Evolutionary conservation across 2,329 filamentous ascomycete species (phyloP), one percentile per base, ranked within the genome.

Genomic region (Lecanicillium sp.): DNA sequence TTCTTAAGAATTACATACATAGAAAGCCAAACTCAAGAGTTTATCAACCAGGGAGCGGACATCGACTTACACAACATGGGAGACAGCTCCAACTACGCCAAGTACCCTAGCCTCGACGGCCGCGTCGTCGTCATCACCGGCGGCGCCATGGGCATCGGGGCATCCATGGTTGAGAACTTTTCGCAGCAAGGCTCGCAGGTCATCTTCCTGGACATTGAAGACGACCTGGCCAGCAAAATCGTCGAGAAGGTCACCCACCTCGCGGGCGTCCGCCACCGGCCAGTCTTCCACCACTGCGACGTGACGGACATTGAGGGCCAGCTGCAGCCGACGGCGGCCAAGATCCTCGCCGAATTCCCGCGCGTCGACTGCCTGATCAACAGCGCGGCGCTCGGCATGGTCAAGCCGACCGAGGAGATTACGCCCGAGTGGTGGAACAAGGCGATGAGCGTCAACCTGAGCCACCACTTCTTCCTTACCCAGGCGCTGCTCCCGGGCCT

Each of bases 331-430:
- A 59, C 55, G 25, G 56, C 58, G 5, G 54, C 56, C 12, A 41
- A 49, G 15, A 53, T 53, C n/a, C 38, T 61, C 36, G 27, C 36
- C 19, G 36, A 30, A 6, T 33, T 32, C 17, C 65, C 77, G 44
- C 68, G 80, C 52, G 72, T 94, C 53, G 86, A 94, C 62, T 86
- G 94, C 44, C 67, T 94, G 38, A 68, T 94, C 67, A 94, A 94
- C 72, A 94, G 94, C 59, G 87, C 88, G 20, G 88, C 86, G 12
- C 31, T 31, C 8, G 36, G 7, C 17, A 35, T 32, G 32, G 10
- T 12, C 15, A 29, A 48, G 32, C 36, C 40, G 6, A 60, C 54
- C 7, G 36, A 39, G 13, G 40, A 55, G 1, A 53, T 66, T 10
- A 65, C 62, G 9, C 48, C 57, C 1, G 57, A 57, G 42, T 48